These are phyloP conservation scores for Yarrowia bubula DNA, from an alignment of 805 yeast genomes.

Conservation along the genomic window DNA sequence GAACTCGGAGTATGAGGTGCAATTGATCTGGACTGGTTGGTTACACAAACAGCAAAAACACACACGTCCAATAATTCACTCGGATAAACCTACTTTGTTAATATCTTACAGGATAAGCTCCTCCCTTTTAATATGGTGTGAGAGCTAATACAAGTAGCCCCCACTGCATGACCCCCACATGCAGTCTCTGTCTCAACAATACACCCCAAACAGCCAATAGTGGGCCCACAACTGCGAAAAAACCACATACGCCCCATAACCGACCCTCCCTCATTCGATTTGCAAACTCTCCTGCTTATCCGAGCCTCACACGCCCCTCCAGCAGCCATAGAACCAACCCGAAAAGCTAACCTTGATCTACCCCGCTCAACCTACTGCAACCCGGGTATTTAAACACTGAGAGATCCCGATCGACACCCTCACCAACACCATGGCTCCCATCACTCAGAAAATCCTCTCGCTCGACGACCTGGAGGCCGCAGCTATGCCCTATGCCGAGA, in stretches of 20 bases:
- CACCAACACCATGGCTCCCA: not conserved
- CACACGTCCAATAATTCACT: too few species aligned
- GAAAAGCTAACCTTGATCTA: not conserved
- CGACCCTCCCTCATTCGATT: too few species aligned
- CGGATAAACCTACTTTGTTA: not conserved
- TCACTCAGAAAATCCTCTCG: constrained; percentile 25
- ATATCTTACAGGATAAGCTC: not conserved
- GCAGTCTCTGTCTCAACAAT: not conserved
- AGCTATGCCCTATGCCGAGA: constrained; percentile 29
- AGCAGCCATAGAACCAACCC: too few species aligned
- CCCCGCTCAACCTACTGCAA: not conserved
- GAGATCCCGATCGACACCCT: not conserved
- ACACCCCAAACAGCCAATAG: too few species aligned
- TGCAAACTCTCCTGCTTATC: too few species aligned
- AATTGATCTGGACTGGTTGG: too few species aligned
- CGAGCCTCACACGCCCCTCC: too few species aligned
- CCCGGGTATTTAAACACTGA: not conserved
- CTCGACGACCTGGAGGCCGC: constrained; percentile 30
- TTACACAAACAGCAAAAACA: too few species aligned
- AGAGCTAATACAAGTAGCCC: not conserved
- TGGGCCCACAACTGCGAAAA: too few species aligned
- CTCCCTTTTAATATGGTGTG: not conserved
- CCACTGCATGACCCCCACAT: not conserved
- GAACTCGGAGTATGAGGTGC: too few species aligned
- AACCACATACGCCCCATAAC: too few species aligned